phyloP scores from a whole-genome alignment of 192 early-diverging fungal species.

The Geranomyces michiganensis region DNA sequence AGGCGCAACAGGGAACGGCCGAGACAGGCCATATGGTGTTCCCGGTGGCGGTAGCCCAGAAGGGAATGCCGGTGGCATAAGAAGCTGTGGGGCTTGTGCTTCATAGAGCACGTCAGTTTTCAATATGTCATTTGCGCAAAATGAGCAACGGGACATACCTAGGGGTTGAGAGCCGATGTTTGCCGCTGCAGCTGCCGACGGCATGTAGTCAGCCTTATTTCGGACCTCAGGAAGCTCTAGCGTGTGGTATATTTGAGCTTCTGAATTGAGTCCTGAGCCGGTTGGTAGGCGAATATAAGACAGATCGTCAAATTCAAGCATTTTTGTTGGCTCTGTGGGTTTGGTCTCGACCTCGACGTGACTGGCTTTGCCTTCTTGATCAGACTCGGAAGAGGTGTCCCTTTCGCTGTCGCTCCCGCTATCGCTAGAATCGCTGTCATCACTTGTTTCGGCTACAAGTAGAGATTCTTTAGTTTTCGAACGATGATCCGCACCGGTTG shows the following conservation, averaged over 20 bases:
- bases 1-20: not conserved
- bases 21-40: not conserved
- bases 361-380: not conserved
- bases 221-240: conserved; percentile 47
- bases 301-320: conserved; percentile 18
- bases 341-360: not conserved
- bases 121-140: too few species aligned
- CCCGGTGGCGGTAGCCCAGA: too few species aligned
- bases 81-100: not conserved
- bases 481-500: not conserved
- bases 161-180: not conserved
- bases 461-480: not conserved
- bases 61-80: too few species aligned
- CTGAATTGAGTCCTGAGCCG: conserved; percentile 28
- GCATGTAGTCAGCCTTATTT: conserved; percentile 25
- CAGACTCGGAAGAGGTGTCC: not conserved
- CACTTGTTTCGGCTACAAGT: conserved; percentile 5
- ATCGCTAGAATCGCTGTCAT: conserved; percentile 33
- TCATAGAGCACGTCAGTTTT: too few species aligned
- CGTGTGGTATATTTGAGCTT: conserved; percentile 49
- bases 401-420: conserved; percentile 25
- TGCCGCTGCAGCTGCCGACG: not conserved
- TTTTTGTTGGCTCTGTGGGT: not conserved
- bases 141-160: not conserved
- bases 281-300: conserved; percentile 40